These are phyloP conservation scores for Ciborinia camelliae DNA, from an alignment of 2,329 filamentous ascomycete species.

Conservation along the genomic window DNA sequence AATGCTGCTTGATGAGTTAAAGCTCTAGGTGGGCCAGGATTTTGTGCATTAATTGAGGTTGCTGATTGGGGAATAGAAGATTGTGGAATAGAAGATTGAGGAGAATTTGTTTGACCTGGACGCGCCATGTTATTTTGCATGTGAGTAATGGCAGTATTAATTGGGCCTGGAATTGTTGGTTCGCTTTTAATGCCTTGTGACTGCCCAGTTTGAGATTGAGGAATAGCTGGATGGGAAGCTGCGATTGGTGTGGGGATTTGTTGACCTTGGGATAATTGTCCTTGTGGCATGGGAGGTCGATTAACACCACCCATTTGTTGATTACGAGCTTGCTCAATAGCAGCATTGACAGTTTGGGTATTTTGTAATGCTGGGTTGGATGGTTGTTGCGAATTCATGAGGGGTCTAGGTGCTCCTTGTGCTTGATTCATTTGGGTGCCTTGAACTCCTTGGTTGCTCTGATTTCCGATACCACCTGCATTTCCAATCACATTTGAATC, in stretches of 20 bases:
- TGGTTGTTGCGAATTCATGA: slow-evolving; percentile 33
- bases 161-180: slow-evolving; percentile 28
- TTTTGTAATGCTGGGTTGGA: slow-evolving; percentile 34
- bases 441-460: slow-evolving; percentile 21
- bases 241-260: slow-evolving; percentile 27
- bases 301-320: slow-evolving; percentile 34
- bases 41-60: slow-evolving; percentile 30
- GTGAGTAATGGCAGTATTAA: slow-evolving; percentile 35
- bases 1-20: slow-evolving; percentile 37
- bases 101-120: slow-evolving; percentile 34
- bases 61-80: slow-evolving; percentile 35
- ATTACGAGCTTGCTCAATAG: slow-evolving; percentile 37
- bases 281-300: slow-evolving; percentile 31
- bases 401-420: slow-evolving; percentile 31
- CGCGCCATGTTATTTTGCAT: slow-evolving; percentile 27
- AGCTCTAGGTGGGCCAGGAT: slow-evolving; percentile 26
- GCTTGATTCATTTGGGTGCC: slow-evolving; percentile 22
- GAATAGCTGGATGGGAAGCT: slow-evolving; percentile 23
- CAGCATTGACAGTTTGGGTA: slow-evolving; percentile 38
- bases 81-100: slow-evolving; percentile 36
- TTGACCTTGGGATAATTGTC: slow-evolving; percentile 20
- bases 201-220: slow-evolving; percentile 23
- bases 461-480: neutral
- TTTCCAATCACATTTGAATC: neutral
- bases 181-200: slow-evolving; percentile 34